Conservation (phyloP, 169 alveolate species). For the Plasmodium inui region DNA sequence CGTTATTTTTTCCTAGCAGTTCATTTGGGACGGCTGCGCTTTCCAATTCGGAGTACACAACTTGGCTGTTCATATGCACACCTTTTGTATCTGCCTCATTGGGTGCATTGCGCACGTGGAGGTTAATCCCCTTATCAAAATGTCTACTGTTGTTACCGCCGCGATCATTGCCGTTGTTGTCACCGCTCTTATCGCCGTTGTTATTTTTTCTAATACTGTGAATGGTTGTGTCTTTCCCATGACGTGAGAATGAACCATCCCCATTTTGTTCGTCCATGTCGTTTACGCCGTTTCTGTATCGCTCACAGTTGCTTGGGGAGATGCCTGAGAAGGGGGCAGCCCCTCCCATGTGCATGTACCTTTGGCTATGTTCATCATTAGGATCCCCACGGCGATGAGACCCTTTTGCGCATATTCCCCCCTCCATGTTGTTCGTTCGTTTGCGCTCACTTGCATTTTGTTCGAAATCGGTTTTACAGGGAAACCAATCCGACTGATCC, state of each 20-base stretch:
- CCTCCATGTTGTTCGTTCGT: neutral
- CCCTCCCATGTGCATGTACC: neutral
- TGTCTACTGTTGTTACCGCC: neutral
- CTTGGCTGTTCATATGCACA: neutral
- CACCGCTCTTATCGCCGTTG: neutral
- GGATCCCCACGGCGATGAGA: neutral
- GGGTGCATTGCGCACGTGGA: neutral
- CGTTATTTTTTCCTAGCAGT: neutral
- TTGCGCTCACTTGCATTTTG: neutral
- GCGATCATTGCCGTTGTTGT: neutral
- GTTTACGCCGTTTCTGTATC: neutral
- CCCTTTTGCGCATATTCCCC: neutral
- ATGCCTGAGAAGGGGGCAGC: neutral
- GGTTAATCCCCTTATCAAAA: neutral
- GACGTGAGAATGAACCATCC: neutral
- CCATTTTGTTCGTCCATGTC: neutral
- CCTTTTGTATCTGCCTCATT: neutral
- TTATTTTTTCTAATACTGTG: neutral
- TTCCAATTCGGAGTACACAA: neutral
- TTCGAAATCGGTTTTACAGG: neutral
- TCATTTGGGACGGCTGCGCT: neutral
- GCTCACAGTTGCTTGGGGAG: neutral
- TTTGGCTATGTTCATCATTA: neutral
- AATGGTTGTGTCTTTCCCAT: neutral
- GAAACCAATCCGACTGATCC: neutral